Evolutionary conservation across 208 protist species (phyloP).

Genomic region (Trypanosoma vivax): DNA sequence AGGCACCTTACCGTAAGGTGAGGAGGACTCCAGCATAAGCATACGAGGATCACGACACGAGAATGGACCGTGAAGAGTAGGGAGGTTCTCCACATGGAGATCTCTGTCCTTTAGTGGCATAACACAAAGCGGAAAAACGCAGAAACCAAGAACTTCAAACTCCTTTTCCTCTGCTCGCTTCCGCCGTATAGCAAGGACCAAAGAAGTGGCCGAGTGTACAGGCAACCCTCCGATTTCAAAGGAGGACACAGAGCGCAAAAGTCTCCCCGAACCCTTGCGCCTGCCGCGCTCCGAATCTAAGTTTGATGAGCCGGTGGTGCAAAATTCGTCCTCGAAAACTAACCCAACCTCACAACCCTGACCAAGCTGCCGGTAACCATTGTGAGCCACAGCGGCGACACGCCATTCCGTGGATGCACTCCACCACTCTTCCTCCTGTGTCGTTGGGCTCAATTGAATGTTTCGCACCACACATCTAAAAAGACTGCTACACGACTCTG

Average conservation of each 20-base stretch:
- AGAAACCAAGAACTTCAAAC: constrained; percentile 74
- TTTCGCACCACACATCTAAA: constrained; percentile 56
- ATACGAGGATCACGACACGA: constrained; percentile 81
- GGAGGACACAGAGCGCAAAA: constrained; percentile 49
- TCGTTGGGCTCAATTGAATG: constrained; percentile 44
- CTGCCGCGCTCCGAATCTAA: too few relatives aligned
- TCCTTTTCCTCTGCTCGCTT: constrained; percentile 21
- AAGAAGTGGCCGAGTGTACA: constrained; percentile 74
- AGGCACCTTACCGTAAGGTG: constrained; percentile 74
- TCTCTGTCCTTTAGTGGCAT: constrained; percentile 83
- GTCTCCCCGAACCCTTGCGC: neutral
- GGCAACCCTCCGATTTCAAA: constrained; percentile 65
- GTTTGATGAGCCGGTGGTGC: too few relatives aligned
- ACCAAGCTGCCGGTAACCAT: constrained; percentile 80
- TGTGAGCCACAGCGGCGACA: constrained; percentile 79
- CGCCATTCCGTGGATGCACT: constrained; percentile 60
- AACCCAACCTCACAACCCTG: constrained; percentile 67
- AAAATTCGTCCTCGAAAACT: constrained; percentile 21
- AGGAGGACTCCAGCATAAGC: constrained; percentile 68
- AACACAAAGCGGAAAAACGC: constrained; percentile 83
- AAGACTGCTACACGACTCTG: constrained; percentile 24
- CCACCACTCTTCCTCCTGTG: constrained; percentile 28
- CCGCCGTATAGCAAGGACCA: constrained; percentile 78
- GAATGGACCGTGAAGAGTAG: constrained; percentile 75
- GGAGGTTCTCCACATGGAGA: constrained; percentile 75